phyloP scores from a whole-genome alignment of 257 asterid species.

The Asclepias syriaca region DNA sequence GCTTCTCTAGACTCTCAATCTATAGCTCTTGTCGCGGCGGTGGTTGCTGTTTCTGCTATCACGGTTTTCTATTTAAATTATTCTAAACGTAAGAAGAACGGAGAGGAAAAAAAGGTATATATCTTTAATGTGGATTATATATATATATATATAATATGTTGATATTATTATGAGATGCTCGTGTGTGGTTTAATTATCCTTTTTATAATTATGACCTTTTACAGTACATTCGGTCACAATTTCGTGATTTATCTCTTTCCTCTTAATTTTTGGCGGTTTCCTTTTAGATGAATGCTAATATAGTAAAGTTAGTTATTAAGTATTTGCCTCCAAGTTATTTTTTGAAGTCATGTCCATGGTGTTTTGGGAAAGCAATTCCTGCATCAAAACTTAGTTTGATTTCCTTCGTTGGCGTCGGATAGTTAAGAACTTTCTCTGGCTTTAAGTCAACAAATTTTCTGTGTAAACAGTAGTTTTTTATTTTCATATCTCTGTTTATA shows the following conservation, averaged over 20 bases:
- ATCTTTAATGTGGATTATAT: background rate
- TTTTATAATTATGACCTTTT: background rate
- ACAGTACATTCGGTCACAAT: background rate
- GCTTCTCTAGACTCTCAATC: slow-evolving; percentile 74
- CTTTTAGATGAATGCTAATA: background rate
- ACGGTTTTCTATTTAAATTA: slow-evolving; percentile 35
- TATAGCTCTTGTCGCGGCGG: slow-evolving; percentile 39
- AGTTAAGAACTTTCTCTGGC: background rate
- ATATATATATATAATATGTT: background rate
- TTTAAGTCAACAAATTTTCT: too few species aligned
- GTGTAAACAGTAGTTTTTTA: background rate
- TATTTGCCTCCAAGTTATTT: background rate
- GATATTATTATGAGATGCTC: background rate
- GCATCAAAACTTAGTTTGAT: background rate
- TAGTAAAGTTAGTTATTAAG: background rate
- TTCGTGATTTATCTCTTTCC: background rate
- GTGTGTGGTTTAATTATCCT: background rate
- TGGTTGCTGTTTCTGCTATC: slow-evolving; percentile 55
- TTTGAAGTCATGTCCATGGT: background rate
- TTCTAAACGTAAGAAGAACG: slow-evolving; percentile 23
- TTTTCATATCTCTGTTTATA: background rate
- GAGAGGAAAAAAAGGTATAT: slow-evolving; percentile 32
- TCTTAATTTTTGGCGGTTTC: background rate
- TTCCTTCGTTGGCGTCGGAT: background rate
- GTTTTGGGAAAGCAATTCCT: background rate